Evolutionary conservation across 2,329 filamentous ascomycete genomes (phyloP).

Genomic region (Corinectria fuckeliana): DNA sequence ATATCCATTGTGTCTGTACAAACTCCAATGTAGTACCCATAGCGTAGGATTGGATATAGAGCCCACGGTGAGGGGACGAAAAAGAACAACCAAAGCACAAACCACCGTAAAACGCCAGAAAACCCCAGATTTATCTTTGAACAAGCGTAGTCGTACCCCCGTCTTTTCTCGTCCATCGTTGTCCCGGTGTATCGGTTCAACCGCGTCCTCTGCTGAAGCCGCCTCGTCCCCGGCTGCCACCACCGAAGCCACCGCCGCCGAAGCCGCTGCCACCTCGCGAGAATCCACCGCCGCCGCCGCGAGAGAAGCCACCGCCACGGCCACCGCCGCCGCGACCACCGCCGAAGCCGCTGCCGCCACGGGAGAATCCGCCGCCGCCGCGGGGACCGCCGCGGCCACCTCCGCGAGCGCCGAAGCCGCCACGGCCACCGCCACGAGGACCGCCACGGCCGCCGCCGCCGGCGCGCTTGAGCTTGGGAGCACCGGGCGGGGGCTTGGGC

Average conservation of each 20-base stretch:
- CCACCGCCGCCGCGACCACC: slow-evolving; percentile 32
- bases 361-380: slow-evolving; percentile 43
- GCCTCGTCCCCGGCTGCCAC: slow-evolving; percentile 39
- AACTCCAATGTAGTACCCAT: slow-evolving; percentile 35
- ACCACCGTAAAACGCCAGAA: slow-evolving; percentile 29
- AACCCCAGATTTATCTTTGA: slow-evolving; percentile 25
- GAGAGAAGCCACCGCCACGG: slow-evolving; percentile 23
- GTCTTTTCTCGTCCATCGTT: slow-evolving; percentile 11
- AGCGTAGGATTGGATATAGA: slow-evolving; percentile 23
- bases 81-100: slow-evolving; percentile 22
- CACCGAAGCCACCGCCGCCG: slow-evolving; percentile 12
- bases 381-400: slow-evolving; percentile 47
- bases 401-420: slow-evolving; percentile 42
- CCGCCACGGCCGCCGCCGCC: slow-evolving; percentile 54
- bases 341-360: slow-evolving; percentile 42
- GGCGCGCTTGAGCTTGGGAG: slow-evolving; percentile 68
- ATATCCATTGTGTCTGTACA: slow-evolving; percentile 36
- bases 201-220: slow-evolving; percentile 41
- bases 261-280: slow-evolving; percentile 6
- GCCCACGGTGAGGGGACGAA: slow-evolving; percentile 13
- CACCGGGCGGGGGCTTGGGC: slow-evolving; percentile 77
- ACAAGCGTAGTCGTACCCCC: slow-evolving; percentile 23
- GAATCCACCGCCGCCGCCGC: slow-evolving; percentile 22
- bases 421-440: slow-evolving; percentile 45
- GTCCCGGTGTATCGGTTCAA: slow-evolving; percentile 17